Evolutionary conservation across 2,329 filamentous ascomycete genomes (phyloP).

Genomic region (Paraconiothyrium brasiliense): DNA sequence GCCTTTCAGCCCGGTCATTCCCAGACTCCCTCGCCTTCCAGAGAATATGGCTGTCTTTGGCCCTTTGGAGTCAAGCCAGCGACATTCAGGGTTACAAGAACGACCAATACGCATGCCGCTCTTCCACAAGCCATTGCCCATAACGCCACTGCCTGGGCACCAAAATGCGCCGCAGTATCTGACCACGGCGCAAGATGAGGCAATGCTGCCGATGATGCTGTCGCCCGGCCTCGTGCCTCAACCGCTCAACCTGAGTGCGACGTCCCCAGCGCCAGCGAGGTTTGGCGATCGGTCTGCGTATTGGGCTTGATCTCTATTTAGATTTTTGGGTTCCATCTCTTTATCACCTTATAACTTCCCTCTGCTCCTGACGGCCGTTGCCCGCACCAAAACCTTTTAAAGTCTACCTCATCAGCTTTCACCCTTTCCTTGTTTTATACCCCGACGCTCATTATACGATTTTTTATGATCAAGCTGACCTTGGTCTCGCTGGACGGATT

Average conservation of each 20-base stretch:
- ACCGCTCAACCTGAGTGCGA: background rate
- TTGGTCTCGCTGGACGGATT: background rate
- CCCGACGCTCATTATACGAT: slow-evolving; percentile 2
- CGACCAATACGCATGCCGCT: slow-evolving; percentile 20
- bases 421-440: background rate
- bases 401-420: background rate
- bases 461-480: background rate
- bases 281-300: background rate
- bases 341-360: background rate
- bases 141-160: slow-evolving; percentile 43
- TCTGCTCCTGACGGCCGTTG: background rate
- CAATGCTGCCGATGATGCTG: background rate
- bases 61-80: slow-evolving; percentile 1
- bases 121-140: slow-evolving; percentile 39
- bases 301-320: background rate
- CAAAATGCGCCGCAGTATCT: slow-evolving; percentile 1
- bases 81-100: slow-evolving; percentile 12
- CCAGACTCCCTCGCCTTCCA: slow-evolving; percentile 26
- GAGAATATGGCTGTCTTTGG: slow-evolving; percentile 22
- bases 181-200: background rate
- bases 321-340: background rate
- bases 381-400: background rate
- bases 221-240: slow-evolving; percentile 1
- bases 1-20: slow-evolving; percentile 27
- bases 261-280: background rate